Evolutionary conservation across 805 yeast genomes (phyloP).

Genomic region (Wickerhamomyces sydowiorum): DNA sequence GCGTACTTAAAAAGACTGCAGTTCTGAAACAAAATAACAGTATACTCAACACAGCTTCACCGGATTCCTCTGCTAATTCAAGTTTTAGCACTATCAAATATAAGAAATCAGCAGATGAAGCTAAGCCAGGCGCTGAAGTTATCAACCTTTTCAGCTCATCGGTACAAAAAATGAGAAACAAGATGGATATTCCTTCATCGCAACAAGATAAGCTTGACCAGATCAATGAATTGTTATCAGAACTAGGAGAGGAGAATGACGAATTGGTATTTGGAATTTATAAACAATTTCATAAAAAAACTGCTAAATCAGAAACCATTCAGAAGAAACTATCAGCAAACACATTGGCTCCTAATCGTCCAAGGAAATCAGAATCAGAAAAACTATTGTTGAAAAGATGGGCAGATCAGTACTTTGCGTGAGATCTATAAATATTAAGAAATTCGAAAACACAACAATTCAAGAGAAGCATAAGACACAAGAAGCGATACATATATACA

Average conservation of each 20-base stretch:
- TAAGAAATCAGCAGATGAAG: background rate
- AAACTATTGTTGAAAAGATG: constrained; percentile 42
- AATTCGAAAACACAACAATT: no score
- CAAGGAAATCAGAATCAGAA: constrained; percentile 26
- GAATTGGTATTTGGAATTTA: background rate
- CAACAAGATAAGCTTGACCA: background rate
- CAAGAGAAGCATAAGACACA: no score
- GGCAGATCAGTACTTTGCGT: constrained; percentile 32
- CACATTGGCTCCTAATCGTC: background rate
- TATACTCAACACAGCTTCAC: constrained; percentile 1
- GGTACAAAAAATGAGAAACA: background rate
- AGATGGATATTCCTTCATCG: background rate
- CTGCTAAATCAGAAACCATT: background rate
- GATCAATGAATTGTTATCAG: background rate
- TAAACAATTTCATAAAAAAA: background rate
- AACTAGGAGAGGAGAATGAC: background rate
- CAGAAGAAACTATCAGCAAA: background rate
- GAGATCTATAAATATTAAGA: background rate
- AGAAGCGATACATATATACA: no score
- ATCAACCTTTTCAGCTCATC: background rate
- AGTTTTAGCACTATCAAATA: background rate
- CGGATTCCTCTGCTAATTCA: background rate
- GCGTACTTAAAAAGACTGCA: background rate
- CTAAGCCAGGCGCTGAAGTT: background rate
- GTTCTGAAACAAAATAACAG: constrained; percentile 7